These are phyloP conservation scores for Tympanopsis confertula DNA, from an alignment of 2,329 filamentous ascomycete species.

Conservation along the genomic window DNA sequence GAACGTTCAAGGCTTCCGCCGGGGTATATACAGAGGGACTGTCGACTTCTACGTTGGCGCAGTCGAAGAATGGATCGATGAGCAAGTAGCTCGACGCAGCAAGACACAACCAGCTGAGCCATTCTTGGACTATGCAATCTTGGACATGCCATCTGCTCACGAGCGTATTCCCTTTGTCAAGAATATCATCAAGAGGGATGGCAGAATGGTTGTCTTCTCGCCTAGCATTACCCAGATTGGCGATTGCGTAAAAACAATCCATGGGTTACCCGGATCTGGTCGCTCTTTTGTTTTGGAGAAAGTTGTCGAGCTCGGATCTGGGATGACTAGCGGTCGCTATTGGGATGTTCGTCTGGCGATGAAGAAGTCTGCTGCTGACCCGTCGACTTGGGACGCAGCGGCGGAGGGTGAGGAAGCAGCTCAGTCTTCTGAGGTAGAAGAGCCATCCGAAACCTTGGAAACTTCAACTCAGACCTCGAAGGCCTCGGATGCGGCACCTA, in stretches of 20 bases:
- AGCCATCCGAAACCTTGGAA: not conserved
- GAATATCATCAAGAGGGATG: slow-evolving; percentile 41
- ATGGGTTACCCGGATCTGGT: not conserved
- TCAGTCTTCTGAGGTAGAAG: not conserved
- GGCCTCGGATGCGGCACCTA: not conserved
- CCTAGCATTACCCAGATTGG: slow-evolving; percentile 61
- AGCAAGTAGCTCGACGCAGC: slow-evolving; percentile 24
- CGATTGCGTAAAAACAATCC: slow-evolving; percentile 38
- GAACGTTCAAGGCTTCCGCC: slow-evolving; percentile 46
- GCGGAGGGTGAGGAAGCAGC: not conserved
- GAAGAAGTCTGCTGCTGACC: not conserved
- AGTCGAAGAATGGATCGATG: slow-evolving; percentile 43
- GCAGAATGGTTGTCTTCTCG: slow-evolving; percentile 50
- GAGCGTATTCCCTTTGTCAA: slow-evolving; percentile 28
- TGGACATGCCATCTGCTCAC: slow-evolving; percentile 52
- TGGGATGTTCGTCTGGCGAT: not conserved
- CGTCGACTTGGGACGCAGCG: not conserved
- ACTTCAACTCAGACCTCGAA: no score
- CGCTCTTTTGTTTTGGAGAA: not conserved
- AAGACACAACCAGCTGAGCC: slow-evolving; percentile 17
- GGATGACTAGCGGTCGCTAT: not conserved
- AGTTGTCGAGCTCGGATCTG: not conserved
- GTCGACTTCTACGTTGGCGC: slow-evolving; percentile 56
- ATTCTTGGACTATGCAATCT: slow-evolving; percentile 50
- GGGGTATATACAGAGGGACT: slow-evolving; percentile 49